Conservation (phyloP, 169 alveolate genomes). For the Eimeria necatrix region DNA sequence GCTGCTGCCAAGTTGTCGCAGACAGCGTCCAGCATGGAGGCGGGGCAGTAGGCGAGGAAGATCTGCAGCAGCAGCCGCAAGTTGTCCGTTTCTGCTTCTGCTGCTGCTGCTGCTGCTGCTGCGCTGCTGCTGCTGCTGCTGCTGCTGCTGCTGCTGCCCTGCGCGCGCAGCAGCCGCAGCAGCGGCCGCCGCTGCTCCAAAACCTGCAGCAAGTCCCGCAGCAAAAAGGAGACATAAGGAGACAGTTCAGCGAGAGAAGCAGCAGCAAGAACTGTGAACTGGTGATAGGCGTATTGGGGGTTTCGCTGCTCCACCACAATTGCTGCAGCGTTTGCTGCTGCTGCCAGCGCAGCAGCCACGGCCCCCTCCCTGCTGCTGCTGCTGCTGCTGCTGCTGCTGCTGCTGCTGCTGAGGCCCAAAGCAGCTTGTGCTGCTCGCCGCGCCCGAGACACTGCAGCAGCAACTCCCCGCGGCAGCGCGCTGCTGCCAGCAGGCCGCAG, state of each 20-base stretch:
- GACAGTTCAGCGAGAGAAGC: neutral
- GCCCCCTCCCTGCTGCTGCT: neutral
- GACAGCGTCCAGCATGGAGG: neutral
- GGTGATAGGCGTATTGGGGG: neutral
- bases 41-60: slow-evolving; percentile 11
- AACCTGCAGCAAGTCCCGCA: neutral
- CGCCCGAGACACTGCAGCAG: slow-evolving; percentile 1
- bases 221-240: neutral
- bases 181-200: slow-evolving; percentile 11
- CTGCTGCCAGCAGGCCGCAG: slow-evolving; percentile 4
- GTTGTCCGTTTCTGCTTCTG: slow-evolving; percentile 2
- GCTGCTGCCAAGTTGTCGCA: slow-evolving; percentile 27
- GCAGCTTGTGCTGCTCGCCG: neutral
- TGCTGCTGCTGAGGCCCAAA: neutral
- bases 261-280: neutral
- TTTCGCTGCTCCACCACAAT: neutral
- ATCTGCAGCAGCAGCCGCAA: neutral
- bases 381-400: neutral
- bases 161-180: slow-evolving; percentile 2
- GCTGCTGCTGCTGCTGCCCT: neutral
- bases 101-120: neutral
- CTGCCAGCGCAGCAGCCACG: neutral
- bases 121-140: neutral
- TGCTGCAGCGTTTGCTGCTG: neutral
- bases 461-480: neutral